Evolutionary conservation across 139 green algal genomes (phyloP).

Genomic region (Volvox africanus): DNA sequence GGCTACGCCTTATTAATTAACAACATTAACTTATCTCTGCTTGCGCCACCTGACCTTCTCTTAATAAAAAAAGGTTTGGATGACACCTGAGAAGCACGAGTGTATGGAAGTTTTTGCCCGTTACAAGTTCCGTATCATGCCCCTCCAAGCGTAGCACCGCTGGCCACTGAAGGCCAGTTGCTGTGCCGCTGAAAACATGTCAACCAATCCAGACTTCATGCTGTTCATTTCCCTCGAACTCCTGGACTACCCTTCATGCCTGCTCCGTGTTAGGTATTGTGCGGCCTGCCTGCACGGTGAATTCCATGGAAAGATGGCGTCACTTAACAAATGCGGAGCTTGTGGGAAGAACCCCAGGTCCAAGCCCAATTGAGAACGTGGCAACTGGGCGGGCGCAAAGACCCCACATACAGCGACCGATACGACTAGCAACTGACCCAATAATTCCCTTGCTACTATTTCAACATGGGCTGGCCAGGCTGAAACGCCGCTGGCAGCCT

Average conservation of each 20-base stretch:
- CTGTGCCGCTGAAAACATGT: too few species aligned
- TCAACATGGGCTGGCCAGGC: too few species aligned
- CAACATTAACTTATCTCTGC: neutral
- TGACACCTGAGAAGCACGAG: neutral
- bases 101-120: neutral
- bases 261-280: constrained; percentile 9
- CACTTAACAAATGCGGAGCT: constrained; percentile 19
- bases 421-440: constrained; percentile 15
- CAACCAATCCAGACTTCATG: neutral
- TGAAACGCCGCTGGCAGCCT: too few species aligned
- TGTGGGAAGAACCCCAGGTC: constrained; percentile 31
- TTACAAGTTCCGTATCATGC: neutral
- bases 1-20: neutral
- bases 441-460: too few species aligned
- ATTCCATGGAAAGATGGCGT: constrained; percentile 42
- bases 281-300: constrained; percentile 41
- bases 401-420: neutral
- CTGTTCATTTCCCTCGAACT: neutral
- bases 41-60: neutral
- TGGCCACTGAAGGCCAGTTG: neutral
- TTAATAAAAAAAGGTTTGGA: neutral
- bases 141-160: neutral
- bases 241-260: neutral
- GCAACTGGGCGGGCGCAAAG: constrained; percentile 19
- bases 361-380: neutral